These are phyloP conservation scores for Raffaelea ambrosiae DNA, from an alignment of 2,329 filamentous ascomycete genomes.

Conservation along the genomic window DNA sequence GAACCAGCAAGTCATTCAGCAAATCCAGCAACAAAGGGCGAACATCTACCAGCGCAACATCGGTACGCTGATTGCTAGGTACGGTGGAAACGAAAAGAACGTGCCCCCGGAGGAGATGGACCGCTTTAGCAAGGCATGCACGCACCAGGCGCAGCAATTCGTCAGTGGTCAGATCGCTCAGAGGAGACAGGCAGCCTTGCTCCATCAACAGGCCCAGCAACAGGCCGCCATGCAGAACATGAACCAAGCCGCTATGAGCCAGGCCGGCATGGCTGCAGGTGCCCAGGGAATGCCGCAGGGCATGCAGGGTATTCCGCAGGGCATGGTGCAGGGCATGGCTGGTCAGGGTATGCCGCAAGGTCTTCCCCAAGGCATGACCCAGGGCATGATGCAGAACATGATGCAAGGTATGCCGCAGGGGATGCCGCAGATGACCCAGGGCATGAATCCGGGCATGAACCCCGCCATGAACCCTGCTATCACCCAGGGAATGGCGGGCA, in stretches of 20 bases:
- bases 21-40: slow-evolving; percentile 5
- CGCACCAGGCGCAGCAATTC: slow-evolving; percentile 10
- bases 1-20: slow-evolving; percentile 15
- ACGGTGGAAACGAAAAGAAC: slow-evolving; percentile 29
- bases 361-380: slow-evolving; percentile 9
- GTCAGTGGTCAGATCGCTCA: slow-evolving; percentile 8
- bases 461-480: neutral
- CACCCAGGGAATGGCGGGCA: slow-evolving; percentile 14
- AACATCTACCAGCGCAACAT: slow-evolving; percentile 32
- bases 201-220: slow-evolving; percentile 10
- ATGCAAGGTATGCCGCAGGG: slow-evolving; percentile 7
- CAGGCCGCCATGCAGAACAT: too few relatives aligned
- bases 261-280: neutral
- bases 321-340: slow-evolving; percentile 2
- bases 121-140: slow-evolving; percentile 34
- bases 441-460: slow-evolving; percentile 7
- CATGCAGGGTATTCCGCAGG: slow-evolving; percentile 8
- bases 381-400: slow-evolving; percentile 8
- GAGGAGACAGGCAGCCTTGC: slow-evolving; percentile 10
- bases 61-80: slow-evolving; percentile 23
- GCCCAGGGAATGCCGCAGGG: slow-evolving; percentile 5
- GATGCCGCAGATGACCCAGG: slow-evolving; percentile 2
- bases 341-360: slow-evolving; percentile 5
- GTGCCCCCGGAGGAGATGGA: slow-evolving; percentile 38
- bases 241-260: neutral